These are phyloP conservation scores for Hypoxylon rubiginosum DNA, from an alignment of 2,329 filamentous ascomycete species.

Conservation along the genomic window DNA sequence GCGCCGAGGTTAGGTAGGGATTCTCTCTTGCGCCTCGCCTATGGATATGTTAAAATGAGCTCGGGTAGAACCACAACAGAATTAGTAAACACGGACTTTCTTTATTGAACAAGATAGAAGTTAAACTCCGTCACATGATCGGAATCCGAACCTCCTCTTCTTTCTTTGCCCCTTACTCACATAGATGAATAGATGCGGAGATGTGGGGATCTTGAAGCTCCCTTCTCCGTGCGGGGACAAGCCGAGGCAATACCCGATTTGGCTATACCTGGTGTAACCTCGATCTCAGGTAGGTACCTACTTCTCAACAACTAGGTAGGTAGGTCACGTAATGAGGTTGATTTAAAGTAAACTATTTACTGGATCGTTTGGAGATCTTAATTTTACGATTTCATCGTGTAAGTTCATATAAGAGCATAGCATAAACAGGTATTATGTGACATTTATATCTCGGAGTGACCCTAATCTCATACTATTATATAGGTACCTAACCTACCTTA, in stretches of 20 bases:
- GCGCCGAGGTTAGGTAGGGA: background rate
- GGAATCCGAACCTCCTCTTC: constrained; percentile 1
- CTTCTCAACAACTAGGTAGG: too few relatives aligned
- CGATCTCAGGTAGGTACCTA: background rate
- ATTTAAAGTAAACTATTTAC: background rate
- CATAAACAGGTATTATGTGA: too few relatives aligned
- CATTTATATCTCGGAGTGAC: too few relatives aligned
- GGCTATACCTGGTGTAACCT: background rate
- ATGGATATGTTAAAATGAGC: background rate
- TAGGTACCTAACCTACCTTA: too few relatives aligned
- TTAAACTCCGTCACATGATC: constrained; percentile 20
- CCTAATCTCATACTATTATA: too few relatives aligned
- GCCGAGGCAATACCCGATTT: constrained; percentile 39
- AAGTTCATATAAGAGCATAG: too few relatives aligned
- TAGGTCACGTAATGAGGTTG: too few relatives aligned
- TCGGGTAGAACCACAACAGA: background rate
- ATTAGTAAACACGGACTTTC: background rate
- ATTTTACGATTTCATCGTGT: too few relatives aligned
- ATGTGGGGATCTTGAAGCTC: constrained; percentile 14
- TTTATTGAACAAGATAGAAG: constrained; percentile 4
- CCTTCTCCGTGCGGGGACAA: constrained; percentile 22
- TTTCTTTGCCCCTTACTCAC: background rate
- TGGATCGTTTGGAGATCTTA: too few relatives aligned
- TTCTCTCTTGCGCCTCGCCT: background rate
- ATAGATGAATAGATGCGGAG: constrained; percentile 4